phyloP scores from a whole-genome alignment of 2,329 filamentous ascomycete species.

The Clarireedia paspali region DNA sequence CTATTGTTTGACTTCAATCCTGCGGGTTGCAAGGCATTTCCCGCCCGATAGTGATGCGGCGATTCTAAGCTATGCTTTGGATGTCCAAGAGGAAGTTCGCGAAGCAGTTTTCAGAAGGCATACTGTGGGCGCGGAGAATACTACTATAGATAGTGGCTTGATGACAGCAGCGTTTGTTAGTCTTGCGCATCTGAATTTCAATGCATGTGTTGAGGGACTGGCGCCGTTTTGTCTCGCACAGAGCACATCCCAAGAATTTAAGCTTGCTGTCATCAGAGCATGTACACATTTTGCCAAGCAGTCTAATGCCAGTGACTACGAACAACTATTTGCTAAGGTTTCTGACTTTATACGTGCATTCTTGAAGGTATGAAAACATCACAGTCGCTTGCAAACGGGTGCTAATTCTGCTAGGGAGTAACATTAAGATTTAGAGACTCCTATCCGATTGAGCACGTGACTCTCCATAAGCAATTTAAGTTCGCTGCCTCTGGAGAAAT shows the following conservation, averaged over 20 bases:
- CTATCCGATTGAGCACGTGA: slow-evolving; percentile 31
- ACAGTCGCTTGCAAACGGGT: background rate
- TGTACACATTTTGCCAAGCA: slow-evolving; percentile 55
- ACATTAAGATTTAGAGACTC: slow-evolving; percentile 20
- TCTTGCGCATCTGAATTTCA: slow-evolving; percentile 53
- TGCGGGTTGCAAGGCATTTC: slow-evolving; percentile 58
- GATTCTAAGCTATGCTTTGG: slow-evolving; percentile 56
- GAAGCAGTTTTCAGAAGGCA: slow-evolving; percentile 56
- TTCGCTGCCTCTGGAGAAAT: slow-evolving; percentile 35
- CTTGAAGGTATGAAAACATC: slow-evolving; percentile 40
- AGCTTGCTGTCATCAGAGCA: slow-evolving; percentile 53
- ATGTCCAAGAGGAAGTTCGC: slow-evolving; percentile 61
- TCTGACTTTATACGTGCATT: slow-evolving; percentile 50
- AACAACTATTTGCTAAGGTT: slow-evolving; percentile 46
- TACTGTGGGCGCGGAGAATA: slow-evolving; percentile 38
- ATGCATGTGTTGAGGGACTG: slow-evolving; percentile 49
- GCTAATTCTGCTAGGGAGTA: slow-evolving; percentile 19
- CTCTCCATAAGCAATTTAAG: slow-evolving; percentile 35
- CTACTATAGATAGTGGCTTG: slow-evolving; percentile 52
- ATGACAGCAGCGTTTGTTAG: slow-evolving; percentile 62
- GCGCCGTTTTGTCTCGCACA: slow-evolving; percentile 48
- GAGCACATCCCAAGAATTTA: slow-evolving; percentile 51
- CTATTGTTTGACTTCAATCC: slow-evolving; percentile 56
- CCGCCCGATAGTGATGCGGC: slow-evolving; percentile 51
- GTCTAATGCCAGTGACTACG: slow-evolving; percentile 40